Evolutionary conservation across 768 basidiomycete genomes (phyloP).

Genomic region (Coprinopsis sp.): DNA sequence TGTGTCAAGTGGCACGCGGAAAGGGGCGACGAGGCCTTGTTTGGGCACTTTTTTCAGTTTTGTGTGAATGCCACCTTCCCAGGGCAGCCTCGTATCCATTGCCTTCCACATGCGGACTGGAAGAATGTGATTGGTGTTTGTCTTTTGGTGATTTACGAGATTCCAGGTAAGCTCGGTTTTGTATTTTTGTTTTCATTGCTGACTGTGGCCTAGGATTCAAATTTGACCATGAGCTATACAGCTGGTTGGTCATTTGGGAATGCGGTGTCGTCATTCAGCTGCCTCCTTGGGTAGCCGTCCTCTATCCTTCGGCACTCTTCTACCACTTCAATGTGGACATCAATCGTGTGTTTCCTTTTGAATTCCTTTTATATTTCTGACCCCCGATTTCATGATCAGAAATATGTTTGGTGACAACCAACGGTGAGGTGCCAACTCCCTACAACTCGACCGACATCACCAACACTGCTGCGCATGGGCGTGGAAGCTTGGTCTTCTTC

Average conservation of each 20-base stretch:
- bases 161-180: too few species aligned
- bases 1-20: too few species aligned
- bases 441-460: conserved; percentile 14
- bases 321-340: conserved; percentile 32
- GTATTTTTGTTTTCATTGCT: too few species aligned
- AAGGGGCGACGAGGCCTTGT: too few species aligned
- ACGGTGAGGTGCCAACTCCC: conserved; percentile 13
- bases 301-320: conserved; percentile 30
- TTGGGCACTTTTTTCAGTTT: too few species aligned
- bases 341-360: conserved; percentile 12
- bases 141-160: too few species aligned
- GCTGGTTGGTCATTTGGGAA: conserved; percentile 34
- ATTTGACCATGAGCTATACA: conserved; percentile 18
- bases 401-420: conserved; percentile 15
- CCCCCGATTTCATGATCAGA: conserved; percentile 8
- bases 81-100: too few species aligned
- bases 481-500: conserved; percentile 20
- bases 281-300: conserved; percentile 24
- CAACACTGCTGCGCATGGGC: too few species aligned
- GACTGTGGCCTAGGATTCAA: too few species aligned
- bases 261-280: conserved; percentile 27
- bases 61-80: too few species aligned
- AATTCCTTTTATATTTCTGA: not conserved
- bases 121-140: too few species aligned
- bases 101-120: too few species aligned